These are phyloP conservation scores for Epichloe uncinata DNA, from an alignment of 2,329 filamentous ascomycete species.

Conservation along the genomic window DNA sequence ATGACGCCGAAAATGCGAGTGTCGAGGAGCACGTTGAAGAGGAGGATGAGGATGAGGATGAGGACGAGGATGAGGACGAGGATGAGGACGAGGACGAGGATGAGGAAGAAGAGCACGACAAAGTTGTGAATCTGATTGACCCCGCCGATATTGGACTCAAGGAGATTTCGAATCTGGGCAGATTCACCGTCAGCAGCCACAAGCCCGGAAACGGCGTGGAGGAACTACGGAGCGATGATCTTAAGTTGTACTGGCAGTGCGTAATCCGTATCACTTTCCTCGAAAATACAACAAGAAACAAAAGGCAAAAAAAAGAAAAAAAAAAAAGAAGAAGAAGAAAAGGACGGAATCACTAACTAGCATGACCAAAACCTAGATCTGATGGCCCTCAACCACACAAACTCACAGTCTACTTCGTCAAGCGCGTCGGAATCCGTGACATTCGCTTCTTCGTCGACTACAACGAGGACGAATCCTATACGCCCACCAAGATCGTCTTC, in stretches of 20 bases:
- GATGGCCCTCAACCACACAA: conserved; percentile 75
- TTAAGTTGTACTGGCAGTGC: conserved; percentile 67
- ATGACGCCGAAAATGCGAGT: conserved; percentile 19
- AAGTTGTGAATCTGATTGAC: conserved; percentile 33
- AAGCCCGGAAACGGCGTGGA: conserved; percentile 71
- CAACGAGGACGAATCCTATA: conserved; percentile 88
- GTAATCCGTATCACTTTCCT: conserved; percentile 13
- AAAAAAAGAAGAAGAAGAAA: background rate
- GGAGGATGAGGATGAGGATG: conserved; percentile 24
- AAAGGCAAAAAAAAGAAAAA: background rate
- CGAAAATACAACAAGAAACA: too few species aligned
- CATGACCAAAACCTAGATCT: conserved; percentile 36
- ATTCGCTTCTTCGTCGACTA: conserved; percentile 86
- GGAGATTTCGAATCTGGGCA: conserved; percentile 73
- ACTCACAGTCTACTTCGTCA: conserved; percentile 75
- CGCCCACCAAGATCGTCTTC: conserved; percentile 83
- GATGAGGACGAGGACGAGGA: conserved; percentile 19
- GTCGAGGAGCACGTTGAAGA: conserved; percentile 12
- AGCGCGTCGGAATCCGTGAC: conserved; percentile 63
- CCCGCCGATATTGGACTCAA: conserved; percentile 47
- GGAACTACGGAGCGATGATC: conserved; percentile 61
- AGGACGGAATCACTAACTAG: background rate
- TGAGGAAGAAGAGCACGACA: conserved; percentile 24
- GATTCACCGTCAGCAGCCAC: conserved; percentile 69
- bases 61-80: too few species aligned